Evolutionary conservation across 495 filamentous ascomycete genomes (phyloP), one percentile per base, ranked within the genome.

Genomic region (Chaetomium tenue): DNA sequence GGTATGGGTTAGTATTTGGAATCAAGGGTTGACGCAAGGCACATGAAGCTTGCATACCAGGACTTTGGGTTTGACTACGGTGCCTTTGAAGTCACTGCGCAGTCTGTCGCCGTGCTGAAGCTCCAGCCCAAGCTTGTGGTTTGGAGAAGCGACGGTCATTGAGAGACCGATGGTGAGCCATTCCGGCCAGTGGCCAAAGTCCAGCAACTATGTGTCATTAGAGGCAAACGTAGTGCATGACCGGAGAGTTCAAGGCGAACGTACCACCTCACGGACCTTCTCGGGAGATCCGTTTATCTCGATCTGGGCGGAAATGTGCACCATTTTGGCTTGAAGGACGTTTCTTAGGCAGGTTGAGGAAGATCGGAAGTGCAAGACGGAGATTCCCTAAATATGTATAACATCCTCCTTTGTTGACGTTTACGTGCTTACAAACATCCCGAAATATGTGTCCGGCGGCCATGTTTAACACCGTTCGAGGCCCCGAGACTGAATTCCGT

Each of bases 1-100:
- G 39, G 23, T 18, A 53, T 30, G 51, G 20, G 8, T 53, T 6
- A 28, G 25, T 9, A 3, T 30, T 30, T 11, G 25, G 25, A 3
- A 16, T 30, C 4, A 2, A 28, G 15, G 11, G n/a, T 5, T 30
- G 13, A 16, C 13, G 16, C 7, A 2, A 13, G 51, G 2, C 30
- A 11, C 25, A 9, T 6, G 8, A 23, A 13, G 5, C 2, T 30
- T 16, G 16, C 51, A 13, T 7, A 53, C 51, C 51, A 53, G 25
- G 5, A 53, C 25, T 6, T 23, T 23, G 25, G 51, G 23, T 26
- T 30, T 53, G 25, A 53, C 26, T 0, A 53, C 51, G 23, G 26
- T 53, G 9, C 51, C 51, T 9, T 16, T 30, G 51, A 53, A 53
- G 51, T 53, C 25, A 13, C 51, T 53, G 51, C 18, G 51, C 9